These are phyloP conservation scores for Rhodomyrtus psidioides DNA, from an alignment of 441 rosid genomes.

Conservation along the genomic window DNA sequence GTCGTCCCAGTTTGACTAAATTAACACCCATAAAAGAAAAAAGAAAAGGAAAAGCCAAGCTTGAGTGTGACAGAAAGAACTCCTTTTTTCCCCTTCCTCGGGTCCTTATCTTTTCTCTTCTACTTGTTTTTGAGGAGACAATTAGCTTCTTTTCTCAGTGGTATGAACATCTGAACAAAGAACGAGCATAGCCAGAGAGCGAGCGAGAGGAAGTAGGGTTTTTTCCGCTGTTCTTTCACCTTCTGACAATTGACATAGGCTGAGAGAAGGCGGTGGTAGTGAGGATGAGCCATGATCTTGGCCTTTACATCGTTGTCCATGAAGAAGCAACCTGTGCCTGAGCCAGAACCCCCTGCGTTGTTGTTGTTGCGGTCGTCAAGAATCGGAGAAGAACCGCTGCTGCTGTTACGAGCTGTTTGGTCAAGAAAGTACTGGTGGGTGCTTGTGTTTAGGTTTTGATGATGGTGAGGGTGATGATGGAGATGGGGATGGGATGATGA, in stretches of 20 bases:
- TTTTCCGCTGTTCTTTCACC: slow-evolving; percentile 26
- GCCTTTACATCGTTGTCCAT: slow-evolving; percentile 37
- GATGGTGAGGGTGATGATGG: slow-evolving; percentile 28
- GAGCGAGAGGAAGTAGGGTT: not conserved
- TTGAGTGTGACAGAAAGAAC: not conserved
- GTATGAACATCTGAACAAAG: not conserved
- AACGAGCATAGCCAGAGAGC: not conserved
- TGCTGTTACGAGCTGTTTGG: slow-evolving; percentile 11
- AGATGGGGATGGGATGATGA: slow-evolving; percentile 38
- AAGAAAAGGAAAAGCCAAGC: not conserved
- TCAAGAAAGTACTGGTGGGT: slow-evolving; percentile 27
- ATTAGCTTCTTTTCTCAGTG: not conserved
- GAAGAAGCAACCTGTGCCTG: not conserved
- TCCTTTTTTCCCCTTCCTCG: not conserved
- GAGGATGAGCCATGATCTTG: slow-evolving; percentile 96
- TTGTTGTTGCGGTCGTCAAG: slow-evolving; percentile 16
- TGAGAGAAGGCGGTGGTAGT: slow-evolving; percentile 77
- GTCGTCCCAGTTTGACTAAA: not conserved
- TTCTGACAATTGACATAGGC: slow-evolving; percentile 90
- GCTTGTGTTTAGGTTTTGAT: slow-evolving; percentile 36
- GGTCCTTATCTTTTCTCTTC: not conserved
- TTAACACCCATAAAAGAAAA: not conserved
- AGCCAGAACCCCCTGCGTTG: slow-evolving; percentile 12
- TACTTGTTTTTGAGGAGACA: not conserved
- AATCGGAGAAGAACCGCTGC: not conserved